Evolutionary conservation across 208 protist species (phyloP), one percentile per base, ranked within the genome.

Genomic region (Acanthamoeba culbertsoni): DNA sequence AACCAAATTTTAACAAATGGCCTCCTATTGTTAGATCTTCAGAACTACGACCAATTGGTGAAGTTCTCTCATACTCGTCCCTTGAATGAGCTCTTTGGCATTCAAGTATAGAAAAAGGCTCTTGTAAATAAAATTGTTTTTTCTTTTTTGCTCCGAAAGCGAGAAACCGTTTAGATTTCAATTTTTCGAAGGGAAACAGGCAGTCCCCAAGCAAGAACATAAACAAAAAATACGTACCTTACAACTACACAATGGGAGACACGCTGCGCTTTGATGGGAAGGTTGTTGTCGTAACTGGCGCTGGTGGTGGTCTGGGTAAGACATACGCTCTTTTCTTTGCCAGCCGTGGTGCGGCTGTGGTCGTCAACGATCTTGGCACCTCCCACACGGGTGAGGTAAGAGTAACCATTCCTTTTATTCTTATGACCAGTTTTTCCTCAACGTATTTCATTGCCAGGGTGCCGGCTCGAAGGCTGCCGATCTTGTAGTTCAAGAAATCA

Each of bases 251-350:
- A 48, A 90, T 90, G 82, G 57, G 48, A 16, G 55, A 90, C 28
- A 37, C 63, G 26, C 40, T 95, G 18, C 75, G 94, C 31, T 95
- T 95, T 42, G 93, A 95, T 82, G 93, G 92, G 5, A 51, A 65
- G n/a, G 95, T 97, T 35, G 96, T 94, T 26, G 59, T 97, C 62
- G 93, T 97, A 42, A 97, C 96, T 6, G 96, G 96, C 45, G 96
- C 95, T 8, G 96, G 95, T 59, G 93, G 93, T 77, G 96, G 95
- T 43, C 92, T 97, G 46, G 96, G 96, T 23, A 79, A 73, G 71
- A 45, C 91, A 7, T 96, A 97, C 89, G 95, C 95, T 12, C 89
- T 96, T 20, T 42, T 84, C 18, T 95, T 97, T 88, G 96, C 96
- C 0, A 59, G 31, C 28, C 71, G 95, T 40, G 96, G 96, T 33